Base-by-base conservation (phyloP, 1,139 yeast genomes). In the Pichia sp. region DNA sequence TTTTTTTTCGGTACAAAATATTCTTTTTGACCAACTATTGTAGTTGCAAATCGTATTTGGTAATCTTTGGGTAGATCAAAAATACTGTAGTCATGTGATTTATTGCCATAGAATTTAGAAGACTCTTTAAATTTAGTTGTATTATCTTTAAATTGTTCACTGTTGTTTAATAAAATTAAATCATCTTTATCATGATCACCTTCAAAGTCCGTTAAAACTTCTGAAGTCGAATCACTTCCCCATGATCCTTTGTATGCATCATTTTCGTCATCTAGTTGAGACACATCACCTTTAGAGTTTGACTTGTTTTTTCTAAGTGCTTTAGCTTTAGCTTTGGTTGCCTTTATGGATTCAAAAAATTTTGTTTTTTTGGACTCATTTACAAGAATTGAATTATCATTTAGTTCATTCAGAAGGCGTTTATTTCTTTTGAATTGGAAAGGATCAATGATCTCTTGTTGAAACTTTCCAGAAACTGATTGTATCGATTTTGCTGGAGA, bases 1-100 rank as follows among this genome's bases (percentile, higher is more conserved):
- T 74, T 69, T 46, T 66, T 75, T 57, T 84, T 85, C 0, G 96
- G 96, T 0, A 78, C 73, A 59, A 70, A 83, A 54, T 90, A 81
- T 49, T 80, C 82, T 44, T 73, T 75, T 5, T 74, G 67, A 0
- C 80, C 78, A 0, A 77, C 70, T 10, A 51, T 36, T 65, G 70
- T 49, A 69, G 76, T 16, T 58, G 59, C n/a, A 80, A 63, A 52
- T 71, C 72, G 23, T 71, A 56, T 34, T 67, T 73, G 39, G 29
- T 51, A 51, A n/a, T 30, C 34, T 8, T 37, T 37, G 4, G 54
- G 89, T 0, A 78, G 67, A 53, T 78, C 73, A 82, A 31, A 35
- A 1, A 49, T 31, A 25, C 33, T 37, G 16, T 16, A 22, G 4
- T 37, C 27, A 4, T 35, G 70, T 55, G 78, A 80, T 1, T 82